Conservation (phyloP, 306 rosid genomes). For the Castanea sativa region DNA sequence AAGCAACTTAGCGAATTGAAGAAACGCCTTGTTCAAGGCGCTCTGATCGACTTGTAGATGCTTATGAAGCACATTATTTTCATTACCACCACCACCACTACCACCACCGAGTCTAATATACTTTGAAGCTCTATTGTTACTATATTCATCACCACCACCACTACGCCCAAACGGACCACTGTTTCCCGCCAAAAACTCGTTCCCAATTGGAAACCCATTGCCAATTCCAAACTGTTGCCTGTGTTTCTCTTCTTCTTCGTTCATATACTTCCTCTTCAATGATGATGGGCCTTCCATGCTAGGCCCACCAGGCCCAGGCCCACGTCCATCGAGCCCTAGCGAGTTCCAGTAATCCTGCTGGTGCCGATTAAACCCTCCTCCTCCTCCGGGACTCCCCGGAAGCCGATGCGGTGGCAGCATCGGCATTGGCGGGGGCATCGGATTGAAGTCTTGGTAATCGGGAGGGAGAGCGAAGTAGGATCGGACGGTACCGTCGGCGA, state of each 20-base stretch:
- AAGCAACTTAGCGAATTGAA: conserved; percentile 54
- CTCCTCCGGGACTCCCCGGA: conserved; percentile 33
- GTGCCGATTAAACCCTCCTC: conserved; percentile 31
- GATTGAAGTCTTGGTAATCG: conserved; percentile 70
- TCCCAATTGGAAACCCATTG: conserved; percentile 45
- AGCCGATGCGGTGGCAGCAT: not conserved
- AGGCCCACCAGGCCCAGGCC: conserved; percentile 19
- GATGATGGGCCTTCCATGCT: conserved; percentile 32
- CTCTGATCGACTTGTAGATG: conserved; percentile 63
- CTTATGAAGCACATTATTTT: conserved; percentile 37
- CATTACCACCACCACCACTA: conserved; percentile 24
- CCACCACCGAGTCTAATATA: conserved; percentile 49
- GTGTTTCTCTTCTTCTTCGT: conserved; percentile 50
- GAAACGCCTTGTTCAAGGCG: conserved; percentile 68
- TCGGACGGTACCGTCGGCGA: conserved; percentile 87
- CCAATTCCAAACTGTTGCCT: conserved; percentile 48
- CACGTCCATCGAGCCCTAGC: conserved; percentile 50
- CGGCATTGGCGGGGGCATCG: conserved; percentile 12
- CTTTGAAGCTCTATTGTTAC: conserved; percentile 46
- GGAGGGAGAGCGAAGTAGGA: conserved; percentile 91
- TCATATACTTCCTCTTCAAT: conserved; percentile 60
- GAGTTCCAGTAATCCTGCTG: conserved; percentile 65
- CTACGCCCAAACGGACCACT: conserved; percentile 45
- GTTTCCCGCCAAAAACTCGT: conserved; percentile 45
- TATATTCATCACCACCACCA: conserved; percentile 28